A percentile compares a stretch with the other conserved stretches of the same genome.
phyloP scores from a whole-genome alignment of 345 rosid genomes.

The Microcos paniculata region DNA sequence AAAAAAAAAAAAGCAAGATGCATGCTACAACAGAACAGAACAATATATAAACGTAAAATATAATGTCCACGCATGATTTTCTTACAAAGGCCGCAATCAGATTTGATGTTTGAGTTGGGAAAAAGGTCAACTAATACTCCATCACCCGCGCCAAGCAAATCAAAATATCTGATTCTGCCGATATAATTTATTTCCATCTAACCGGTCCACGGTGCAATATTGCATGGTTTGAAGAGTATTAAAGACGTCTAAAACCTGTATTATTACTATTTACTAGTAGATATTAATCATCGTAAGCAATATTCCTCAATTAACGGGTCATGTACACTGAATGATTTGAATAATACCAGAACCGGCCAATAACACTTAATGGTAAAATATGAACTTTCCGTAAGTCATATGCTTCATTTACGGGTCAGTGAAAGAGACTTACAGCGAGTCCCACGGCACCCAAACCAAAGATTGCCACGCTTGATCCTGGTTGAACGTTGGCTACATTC shows the following conservation, averaged over 20 bases:
- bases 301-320: neutral
- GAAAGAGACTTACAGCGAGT: constrained; percentile 59
- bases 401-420: neutral
- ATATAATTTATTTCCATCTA: neutral
- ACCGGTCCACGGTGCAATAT: neutral
- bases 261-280: neutral
- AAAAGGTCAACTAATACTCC: neutral
- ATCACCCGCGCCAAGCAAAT: neutral
- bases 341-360: neutral
- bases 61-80: neutral
- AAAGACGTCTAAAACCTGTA: neutral
- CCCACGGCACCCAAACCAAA: constrained; percentile 72
- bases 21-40: too few relatives aligned
- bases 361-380: neutral
- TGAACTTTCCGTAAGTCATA: too few relatives aligned
- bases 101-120: neutral
- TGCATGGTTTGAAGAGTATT: neutral
- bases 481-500: constrained; percentile 57
- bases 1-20: too few relatives aligned
- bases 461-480: constrained; percentile 58
- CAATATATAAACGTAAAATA: too few relatives aligned
- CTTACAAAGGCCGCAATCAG: neutral
- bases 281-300: neutral
- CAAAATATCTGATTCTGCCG: neutral
- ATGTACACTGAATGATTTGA: neutral